Evolutionary conservation across 441 rosid genomes (phyloP), one percentile per base, ranked within the genome.

Genomic region (Arabidopsis lyrata): DNA sequence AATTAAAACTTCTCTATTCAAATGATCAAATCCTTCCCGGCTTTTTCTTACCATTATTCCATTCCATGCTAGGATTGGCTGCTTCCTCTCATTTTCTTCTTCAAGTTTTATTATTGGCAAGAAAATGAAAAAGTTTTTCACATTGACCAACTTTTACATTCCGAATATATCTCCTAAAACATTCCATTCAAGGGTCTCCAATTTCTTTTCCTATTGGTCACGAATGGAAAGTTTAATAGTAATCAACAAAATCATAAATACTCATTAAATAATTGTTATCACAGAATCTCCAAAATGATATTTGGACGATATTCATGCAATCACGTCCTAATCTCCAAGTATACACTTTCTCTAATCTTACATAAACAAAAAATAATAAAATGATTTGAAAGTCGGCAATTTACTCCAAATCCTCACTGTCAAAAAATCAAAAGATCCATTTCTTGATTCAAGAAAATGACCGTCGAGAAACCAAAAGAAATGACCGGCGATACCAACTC

Each of bases 271-370:
- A 71, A 15, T 15, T 50, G 31, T 54, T 24, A 20, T 56, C 6
- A 10, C 16, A 42, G 7, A 27, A 65, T 13, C 52, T 14, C 44
- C 6, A 14, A 16, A 16, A 16, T 36, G 31, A 65, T 39, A 3
- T 3, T 41, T 3, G n/a, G 45, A 38, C 12, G 42, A 42, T 74
- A 57, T 66, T 57, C 60, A 73, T 48, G 54, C 44, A 57, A 66
- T 74, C 77, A 73, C 50, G 72, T 58, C 66, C 49, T 49, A 65
- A 47, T 55, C 56, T 62, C 63, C 20, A 16, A 67, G 15, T 15
- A 20, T 35, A 5, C 48, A 20, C 45, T 49, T 66, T 50, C 70
- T 65, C 35, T 65, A 49, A 29, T 29, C 31, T 29, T 34, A 20
- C 12, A 45, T 3, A 3, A 3, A 18, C 34, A 48, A 18, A 32